Conservation (phyloP, 768 basidiomycete genomes). For the Pleurotus tuoliensis region DNA sequence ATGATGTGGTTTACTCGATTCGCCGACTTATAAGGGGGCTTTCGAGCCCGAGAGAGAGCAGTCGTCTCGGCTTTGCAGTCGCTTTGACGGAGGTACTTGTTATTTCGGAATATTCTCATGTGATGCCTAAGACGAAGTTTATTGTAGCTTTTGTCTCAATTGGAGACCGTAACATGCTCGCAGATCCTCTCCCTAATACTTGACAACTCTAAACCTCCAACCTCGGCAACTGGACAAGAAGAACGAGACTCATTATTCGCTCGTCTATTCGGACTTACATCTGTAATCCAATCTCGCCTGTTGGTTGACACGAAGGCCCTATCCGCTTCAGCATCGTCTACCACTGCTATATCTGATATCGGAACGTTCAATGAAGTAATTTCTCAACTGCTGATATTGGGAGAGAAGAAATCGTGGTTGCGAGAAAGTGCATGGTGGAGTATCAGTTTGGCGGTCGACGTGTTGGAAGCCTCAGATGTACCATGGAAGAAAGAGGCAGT, state of each 20-base stretch:
- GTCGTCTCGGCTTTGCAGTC: conserved; percentile 92
- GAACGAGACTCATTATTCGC: conserved; percentile 92
- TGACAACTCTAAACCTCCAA: conserved; percentile 65
- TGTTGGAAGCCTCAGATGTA: conserved; percentile 52
- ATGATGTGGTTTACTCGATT: conserved; percentile 92
- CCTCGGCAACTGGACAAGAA: conserved; percentile 85
- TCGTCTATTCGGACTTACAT: conserved; percentile 83
- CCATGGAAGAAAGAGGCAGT: conserved; percentile 71
- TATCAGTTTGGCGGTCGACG: conserved; percentile 59
- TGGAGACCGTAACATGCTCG: conserved; percentile 71
- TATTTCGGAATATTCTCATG: background rate
- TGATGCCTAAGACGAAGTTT: conserved; percentile 9
- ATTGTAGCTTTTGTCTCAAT: conserved; percentile 70
- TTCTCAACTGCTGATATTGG: conserved; percentile 58
- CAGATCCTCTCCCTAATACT: conserved; percentile 76
- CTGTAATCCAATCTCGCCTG: conserved; percentile 82
- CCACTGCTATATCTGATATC: conserved; percentile 50
- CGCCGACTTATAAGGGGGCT: conserved; percentile 83
- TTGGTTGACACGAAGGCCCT: conserved; percentile 61
- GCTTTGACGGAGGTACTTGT: conserved; percentile 84
- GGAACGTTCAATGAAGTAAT: conserved; percentile 58
- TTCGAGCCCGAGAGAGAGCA: conserved; percentile 90
- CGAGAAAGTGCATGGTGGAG: conserved; percentile 90
- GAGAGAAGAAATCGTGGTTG: conserved; percentile 86
- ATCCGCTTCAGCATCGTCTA: conserved; percentile 48